Percentiles rank a stretch among this genome's conserved stretches.
These are phyloP conservation scores for Gloeophyllum trabeum DNA, from an alignment of 768 basidiomycete species.

Conservation along the genomic window DNA sequence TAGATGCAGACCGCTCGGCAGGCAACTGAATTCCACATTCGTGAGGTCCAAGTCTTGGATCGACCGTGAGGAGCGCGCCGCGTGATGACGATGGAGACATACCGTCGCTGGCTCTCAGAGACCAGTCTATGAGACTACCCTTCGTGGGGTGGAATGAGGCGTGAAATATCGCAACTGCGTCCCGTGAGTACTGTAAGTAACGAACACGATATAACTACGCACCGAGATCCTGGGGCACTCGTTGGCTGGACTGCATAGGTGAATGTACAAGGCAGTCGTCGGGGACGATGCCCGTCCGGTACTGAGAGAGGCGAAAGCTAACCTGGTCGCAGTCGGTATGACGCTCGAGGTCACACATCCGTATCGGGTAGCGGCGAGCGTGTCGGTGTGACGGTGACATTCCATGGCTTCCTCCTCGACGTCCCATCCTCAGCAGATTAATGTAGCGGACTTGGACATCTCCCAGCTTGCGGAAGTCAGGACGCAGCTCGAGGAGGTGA, in stretches of 20 bases:
- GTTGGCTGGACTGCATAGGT: too few species aligned
- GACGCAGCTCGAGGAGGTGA: conserved; percentile 85
- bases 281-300: too few species aligned
- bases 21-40: conserved; percentile 67
- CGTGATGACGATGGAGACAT: too few species aligned
- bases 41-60: conserved; percentile 61
- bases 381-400: too few species aligned
- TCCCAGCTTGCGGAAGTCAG: conserved; percentile 83
- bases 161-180: conserved; percentile 71
- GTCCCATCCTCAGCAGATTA: conserved; percentile 67
- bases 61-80: too few species aligned
- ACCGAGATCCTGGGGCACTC: conserved; percentile 51
- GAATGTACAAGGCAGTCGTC: too few species aligned
- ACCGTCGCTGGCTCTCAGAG: conserved; percentile 61
- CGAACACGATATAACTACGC: conserved; percentile 5
- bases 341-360: too few species aligned
- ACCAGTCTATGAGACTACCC: conserved; percentile 77
- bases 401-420: conserved; percentile 31
- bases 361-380: too few species aligned
- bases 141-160: conserved; percentile 77
- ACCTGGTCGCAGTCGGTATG: too few species aligned
- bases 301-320: too few species aligned
- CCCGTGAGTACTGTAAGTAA: background rate
- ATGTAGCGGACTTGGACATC: conserved; percentile 73
- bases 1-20: conserved; percentile 75